phyloP scores from a whole-genome alignment of 441 rosid genomes.

The Bruguiera hainesii region DNA sequence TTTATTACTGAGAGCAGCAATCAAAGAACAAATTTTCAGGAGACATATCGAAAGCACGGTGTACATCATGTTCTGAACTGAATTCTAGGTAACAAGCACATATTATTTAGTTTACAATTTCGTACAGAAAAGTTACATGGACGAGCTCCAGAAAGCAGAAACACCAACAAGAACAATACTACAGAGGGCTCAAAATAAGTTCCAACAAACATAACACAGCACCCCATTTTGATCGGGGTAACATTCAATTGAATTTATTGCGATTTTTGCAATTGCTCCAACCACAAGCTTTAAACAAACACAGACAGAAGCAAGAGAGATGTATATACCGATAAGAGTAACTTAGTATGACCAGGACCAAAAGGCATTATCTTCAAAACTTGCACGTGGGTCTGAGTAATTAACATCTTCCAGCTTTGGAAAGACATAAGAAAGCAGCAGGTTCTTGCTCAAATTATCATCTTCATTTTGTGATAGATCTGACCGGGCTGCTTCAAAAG shows the following conservation, averaged over 20 bases:
- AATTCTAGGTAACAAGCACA: not conserved
- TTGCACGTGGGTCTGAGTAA: slow-evolving; percentile 40
- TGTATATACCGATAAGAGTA: not conserved
- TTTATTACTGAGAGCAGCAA: too few relatives aligned
- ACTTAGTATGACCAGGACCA: slow-evolving; percentile 63
- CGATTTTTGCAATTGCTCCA: slow-evolving; percentile 14
- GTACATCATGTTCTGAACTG: not conserved
- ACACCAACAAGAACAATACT: not conserved
- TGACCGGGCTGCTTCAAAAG: slow-evolving; percentile 53
- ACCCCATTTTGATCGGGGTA: slow-evolving; percentile 16
- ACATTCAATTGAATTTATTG: slow-evolving; percentile 20
- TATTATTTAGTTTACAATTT: not conserved
- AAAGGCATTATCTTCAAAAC: slow-evolving; percentile 55
- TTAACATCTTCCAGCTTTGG: slow-evolving; percentile 48
- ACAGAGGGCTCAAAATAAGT: not conserved
- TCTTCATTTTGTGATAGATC: slow-evolving; percentile 63
- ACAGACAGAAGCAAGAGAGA: not conserved
- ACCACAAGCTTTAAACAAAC: slow-evolving; percentile 10
- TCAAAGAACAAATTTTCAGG: too few relatives aligned
- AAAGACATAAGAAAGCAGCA: slow-evolving; percentile 32
- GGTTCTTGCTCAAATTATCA: slow-evolving; percentile 45
- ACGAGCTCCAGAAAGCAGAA: not conserved
- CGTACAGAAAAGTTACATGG: not conserved
- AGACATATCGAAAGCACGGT: too few relatives aligned
- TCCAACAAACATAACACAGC: slow-evolving; percentile 24